Base-by-base conservation (phyloP, 768 basidiomycete genomes). In the Nidularia sp. region DNA sequence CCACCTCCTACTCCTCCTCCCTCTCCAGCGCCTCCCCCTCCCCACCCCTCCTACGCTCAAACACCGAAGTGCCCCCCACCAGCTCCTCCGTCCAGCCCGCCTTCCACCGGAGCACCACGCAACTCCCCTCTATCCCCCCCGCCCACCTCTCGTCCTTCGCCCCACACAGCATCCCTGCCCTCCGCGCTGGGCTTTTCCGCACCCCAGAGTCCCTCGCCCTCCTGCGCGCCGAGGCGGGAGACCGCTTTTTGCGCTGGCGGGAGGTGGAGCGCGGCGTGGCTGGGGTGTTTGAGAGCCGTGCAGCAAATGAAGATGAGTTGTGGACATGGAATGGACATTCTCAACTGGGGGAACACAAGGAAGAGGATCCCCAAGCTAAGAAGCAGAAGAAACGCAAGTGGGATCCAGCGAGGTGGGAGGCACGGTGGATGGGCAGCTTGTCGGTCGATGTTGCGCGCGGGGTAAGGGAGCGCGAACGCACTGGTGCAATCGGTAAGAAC, bases 181-280 rank as follows among this genome's bases (percentile, higher is more conserved):
- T 89, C 7, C 80, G 85, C 9, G 64, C 63, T 31, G 84, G 83
- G 8, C 67, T 89, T 9, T 86, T 89, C 65, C 80, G 75, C 55
- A 79, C 83, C 1, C 85, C 86, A 0, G 84, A 83, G 53, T 84
- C 76, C 0, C 71, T 88, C 8, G 70, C 75, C 1, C 61, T 72
- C 1, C 70, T 89, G 32, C 79, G 88, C 34, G 70, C 66, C 13
- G 87, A 88, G 64, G 86, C 85, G 0, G 75, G 81, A 0, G 84
- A 87, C 52, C 77, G 87, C 15, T 89, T 88, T 65, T 63, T 88
- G 51, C 77, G 79, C 32, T 89, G 87, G 87, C 72, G 85, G 33
- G 87, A 88, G 62, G 79, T 88, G 29, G 83, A 86, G 55, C 72
- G 76, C 15, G 78, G 77, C 8, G 78, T 80, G 5, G 73, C 35